Conservation (phyloP, 495 filamentous ascomycete genomes). For the Xylaria flabelliformis region DNA sequence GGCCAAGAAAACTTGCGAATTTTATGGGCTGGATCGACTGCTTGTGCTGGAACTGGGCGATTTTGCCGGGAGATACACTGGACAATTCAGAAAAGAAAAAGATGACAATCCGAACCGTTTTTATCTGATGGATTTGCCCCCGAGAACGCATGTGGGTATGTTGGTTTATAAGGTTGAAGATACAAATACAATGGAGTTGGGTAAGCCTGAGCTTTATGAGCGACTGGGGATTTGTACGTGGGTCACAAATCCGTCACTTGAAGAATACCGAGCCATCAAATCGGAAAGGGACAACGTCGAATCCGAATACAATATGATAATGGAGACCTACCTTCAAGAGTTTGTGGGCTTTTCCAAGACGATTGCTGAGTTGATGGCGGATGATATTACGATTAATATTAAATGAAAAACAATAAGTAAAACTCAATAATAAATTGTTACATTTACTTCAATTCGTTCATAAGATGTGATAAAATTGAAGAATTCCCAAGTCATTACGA, state of each 20-base stretch:
- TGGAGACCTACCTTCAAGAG: not conserved
- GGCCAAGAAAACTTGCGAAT: not conserved
- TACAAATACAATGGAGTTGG: not conserved
- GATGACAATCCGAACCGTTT: not conserved
- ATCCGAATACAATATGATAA: not conserved
- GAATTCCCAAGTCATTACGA: not conserved
- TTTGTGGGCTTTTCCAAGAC: not conserved
- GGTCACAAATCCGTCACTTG: not conserved
- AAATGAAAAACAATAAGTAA: not conserved
- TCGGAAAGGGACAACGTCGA: not conserved
- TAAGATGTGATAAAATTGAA: too few species aligned
- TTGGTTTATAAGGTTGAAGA: not conserved
- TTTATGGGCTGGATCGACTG: not conserved
- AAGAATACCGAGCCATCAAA: not conserved
- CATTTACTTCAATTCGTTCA: too few species aligned
- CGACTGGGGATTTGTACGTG: not conserved
- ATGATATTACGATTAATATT: not conserved
- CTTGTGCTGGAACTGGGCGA: not conserved
- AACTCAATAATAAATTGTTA: too few species aligned
- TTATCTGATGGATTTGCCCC: not conserved
- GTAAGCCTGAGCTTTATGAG: not conserved
- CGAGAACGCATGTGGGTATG: not conserved
- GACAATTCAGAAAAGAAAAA: not conserved
- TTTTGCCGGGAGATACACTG: not conserved
- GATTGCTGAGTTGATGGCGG: not conserved